Evolutionary conservation across 805 yeast species (phyloP).

Genomic region (Jamesozyma rosinii): DNA sequence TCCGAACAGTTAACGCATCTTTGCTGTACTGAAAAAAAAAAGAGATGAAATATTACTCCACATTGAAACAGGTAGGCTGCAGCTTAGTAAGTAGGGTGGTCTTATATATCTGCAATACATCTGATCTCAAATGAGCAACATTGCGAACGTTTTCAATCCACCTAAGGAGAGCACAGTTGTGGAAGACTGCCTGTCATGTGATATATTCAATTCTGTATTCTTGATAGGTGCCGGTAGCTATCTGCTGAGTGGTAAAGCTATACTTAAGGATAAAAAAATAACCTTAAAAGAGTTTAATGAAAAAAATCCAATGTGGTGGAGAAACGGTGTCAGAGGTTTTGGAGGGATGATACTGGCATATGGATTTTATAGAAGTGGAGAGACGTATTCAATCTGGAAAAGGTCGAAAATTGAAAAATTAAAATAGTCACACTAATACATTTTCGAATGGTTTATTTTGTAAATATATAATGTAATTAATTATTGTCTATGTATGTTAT

Average conservation of each 20-base stretch:
- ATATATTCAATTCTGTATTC: conserved; percentile 51
- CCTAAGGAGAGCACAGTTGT: conserved; percentile 10
- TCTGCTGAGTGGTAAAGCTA: conserved; percentile 48
- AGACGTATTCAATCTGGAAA: conserved; percentile 20
- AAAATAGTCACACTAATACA: not conserved
- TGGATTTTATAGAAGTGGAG: conserved; percentile 57
- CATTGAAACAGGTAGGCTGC: too few relatives aligned
- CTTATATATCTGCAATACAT: too few relatives aligned
- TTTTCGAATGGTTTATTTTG: not conserved
- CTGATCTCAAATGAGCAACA: conserved; percentile 36
- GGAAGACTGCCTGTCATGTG: conserved; percentile 57
- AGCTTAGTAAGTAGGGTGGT: too few relatives aligned
- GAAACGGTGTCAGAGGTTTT: conserved; percentile 38
- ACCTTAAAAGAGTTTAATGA: conserved; percentile 28
- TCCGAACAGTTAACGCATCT: too few relatives aligned
- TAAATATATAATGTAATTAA: too few relatives aligned
- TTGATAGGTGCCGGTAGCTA: conserved; percentile 55
- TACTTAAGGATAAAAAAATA: conserved; percentile 38
- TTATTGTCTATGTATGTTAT: not conserved
- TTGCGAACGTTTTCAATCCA: conserved; percentile 42
- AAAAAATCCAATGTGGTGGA: conserved; percentile 55
- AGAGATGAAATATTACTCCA: too few relatives aligned
- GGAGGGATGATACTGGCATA: conserved; percentile 49
- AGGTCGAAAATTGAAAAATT: conserved; percentile 1
- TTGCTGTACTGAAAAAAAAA: too few relatives aligned